Evolutionary conservation across 2,329 filamentous ascomycete species (phyloP).

Genomic region (Fusarium ramigenum): DNA sequence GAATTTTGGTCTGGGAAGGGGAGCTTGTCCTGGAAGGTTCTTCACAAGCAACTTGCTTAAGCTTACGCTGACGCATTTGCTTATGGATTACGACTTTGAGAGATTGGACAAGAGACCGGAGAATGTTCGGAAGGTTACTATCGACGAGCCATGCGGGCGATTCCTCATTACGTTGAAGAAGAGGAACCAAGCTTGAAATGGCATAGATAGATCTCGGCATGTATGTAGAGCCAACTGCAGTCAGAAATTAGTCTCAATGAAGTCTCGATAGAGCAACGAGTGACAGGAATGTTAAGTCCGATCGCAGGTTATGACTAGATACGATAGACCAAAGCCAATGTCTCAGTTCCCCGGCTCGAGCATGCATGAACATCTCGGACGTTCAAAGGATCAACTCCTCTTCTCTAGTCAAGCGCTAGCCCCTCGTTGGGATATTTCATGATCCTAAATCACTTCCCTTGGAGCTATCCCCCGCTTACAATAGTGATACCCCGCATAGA

Average conservation of each 20-base stretch:
- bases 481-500: not conserved
- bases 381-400: not conserved
- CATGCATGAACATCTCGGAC: not conserved
- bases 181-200: not conserved
- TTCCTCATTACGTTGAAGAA: slow-evolving; percentile 15
- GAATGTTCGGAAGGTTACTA: slow-evolving; percentile 19
- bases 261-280: not conserved
- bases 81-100: slow-evolving; percentile 21
- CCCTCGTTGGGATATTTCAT: not conserved
- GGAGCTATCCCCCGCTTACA: not conserved
- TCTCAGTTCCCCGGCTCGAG: not conserved
- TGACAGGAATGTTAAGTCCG: not conserved
- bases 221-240: not conserved
- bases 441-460: not conserved
- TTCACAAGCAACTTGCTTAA: slow-evolving; percentile 23
- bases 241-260: not conserved
- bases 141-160: slow-evolving; percentile 19
- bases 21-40: slow-evolving; percentile 19
- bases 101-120: slow-evolving; percentile 13
- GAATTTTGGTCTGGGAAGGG: slow-evolving; percentile 20
- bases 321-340: not conserved
- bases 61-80: slow-evolving; percentile 16
- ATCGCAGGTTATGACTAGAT: too few relatives aligned
- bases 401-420: not conserved
- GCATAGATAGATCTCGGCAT: not conserved